A percentile compares a stretch with the other conserved stretches of the same genome.
phyloP scores from a whole-genome alignment of 306 rosid species.

The Dalbergia cochinchinensis region DNA sequence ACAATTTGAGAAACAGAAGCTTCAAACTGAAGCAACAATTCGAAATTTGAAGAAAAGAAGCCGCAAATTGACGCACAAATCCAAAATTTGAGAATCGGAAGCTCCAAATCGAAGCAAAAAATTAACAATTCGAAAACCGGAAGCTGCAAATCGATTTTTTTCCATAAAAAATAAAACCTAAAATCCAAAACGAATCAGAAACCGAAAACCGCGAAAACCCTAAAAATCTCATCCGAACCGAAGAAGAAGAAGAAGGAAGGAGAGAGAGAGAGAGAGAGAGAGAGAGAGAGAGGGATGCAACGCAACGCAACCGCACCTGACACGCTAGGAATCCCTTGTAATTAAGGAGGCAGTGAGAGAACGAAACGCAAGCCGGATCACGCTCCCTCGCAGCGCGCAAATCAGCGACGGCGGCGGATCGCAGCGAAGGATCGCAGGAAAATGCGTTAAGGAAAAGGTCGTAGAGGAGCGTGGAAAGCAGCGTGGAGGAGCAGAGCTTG shows the following conservation, averaged over 20 bases:
- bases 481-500: conserved; percentile 93
- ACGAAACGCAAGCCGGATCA: conserved; percentile 90
- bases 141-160: not conserved
- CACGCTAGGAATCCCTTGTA: conserved; percentile 94
- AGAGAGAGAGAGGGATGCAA: no score
- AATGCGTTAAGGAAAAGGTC: conserved; percentile 87
- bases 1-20: not conserved
- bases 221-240: not conserved
- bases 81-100: no score
- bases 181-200: not conserved
- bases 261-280: no score
- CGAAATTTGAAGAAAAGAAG: not conserved
- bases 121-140: not conserved
- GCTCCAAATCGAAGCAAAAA: not conserved
- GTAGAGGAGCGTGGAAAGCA: conserved; percentile 90
- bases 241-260: not conserved
- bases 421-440: conserved; percentile 65
- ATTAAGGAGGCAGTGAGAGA: conserved; percentile 91
- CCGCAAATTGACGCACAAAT: no score
- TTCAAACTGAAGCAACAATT: not conserved
- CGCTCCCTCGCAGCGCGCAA: conserved; percentile 80
- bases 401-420: conserved; percentile 82
- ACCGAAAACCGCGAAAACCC: not conserved
- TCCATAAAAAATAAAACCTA: not conserved
- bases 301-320: conserved; percentile 57